Evolutionary conservation across 441 rosid genomes (phyloP).

Genomic region (Gossypium davidsonii): DNA sequence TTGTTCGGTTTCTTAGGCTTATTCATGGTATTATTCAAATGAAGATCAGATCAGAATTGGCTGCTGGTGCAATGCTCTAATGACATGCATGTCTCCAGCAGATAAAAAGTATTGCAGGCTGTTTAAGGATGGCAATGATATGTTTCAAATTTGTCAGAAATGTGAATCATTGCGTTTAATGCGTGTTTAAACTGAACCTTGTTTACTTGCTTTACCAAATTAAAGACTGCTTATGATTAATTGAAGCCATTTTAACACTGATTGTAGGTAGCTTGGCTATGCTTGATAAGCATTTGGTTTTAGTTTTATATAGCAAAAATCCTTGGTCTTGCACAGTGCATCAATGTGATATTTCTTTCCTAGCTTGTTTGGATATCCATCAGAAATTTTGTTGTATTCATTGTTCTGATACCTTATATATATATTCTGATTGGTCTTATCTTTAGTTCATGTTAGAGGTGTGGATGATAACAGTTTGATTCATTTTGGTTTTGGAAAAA

Average conservation of each 20-base stretch:
- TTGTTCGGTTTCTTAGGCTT: background rate
- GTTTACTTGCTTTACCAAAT: background rate
- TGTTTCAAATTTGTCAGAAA: background rate
- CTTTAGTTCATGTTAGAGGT: background rate
- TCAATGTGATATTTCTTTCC: background rate
- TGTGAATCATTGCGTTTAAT: background rate
- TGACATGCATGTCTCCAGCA: background rate
- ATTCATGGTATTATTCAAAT: background rate
- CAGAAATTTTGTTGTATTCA: background rate
- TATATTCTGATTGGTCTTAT: background rate
- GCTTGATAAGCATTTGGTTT: background rate
- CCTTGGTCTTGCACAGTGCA: background rate
- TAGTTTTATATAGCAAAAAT: background rate
- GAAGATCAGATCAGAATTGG: background rate
- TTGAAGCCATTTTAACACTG: background rate
- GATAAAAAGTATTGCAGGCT: background rate
- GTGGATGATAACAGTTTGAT: background rate
- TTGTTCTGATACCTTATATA: background rate
- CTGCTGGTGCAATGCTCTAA: background rate
- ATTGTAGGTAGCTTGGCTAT: background rate
- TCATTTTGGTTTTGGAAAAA: background rate
- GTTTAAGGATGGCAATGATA: background rate
- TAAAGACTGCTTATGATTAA: background rate
- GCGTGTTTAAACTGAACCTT: background rate
- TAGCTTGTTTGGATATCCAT: background rate